These are phyloP conservation scores for Elaphomyces granulatus DNA, from an alignment of 495 filamentous ascomycete species.

Conservation along the genomic window DNA sequence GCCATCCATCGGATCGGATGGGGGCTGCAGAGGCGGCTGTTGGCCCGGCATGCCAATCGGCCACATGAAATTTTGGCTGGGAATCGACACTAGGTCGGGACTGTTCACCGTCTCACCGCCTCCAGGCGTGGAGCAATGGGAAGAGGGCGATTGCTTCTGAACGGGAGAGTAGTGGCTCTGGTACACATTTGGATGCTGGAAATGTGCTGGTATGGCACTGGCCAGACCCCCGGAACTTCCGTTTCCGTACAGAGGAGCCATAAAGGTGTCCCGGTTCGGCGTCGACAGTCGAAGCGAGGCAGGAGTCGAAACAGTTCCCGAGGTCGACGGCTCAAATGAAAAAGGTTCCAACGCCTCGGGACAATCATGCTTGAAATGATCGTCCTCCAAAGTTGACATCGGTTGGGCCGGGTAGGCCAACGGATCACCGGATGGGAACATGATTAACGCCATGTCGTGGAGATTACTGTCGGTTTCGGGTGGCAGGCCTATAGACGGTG, in stretches of 20 bases:
- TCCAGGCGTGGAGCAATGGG: not conserved
- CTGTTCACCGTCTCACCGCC: constrained; percentile 20
- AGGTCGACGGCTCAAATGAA: not conserved
- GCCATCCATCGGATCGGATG: constrained; percentile 9
- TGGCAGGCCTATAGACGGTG: no score
- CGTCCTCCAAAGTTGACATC: constrained; percentile 48
- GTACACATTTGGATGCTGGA: not conserved
- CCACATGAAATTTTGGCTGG: constrained; percentile 33
- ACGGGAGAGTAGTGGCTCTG: not conserved
- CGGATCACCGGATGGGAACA: constrained; percentile 84
- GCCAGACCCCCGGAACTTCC: not conserved
- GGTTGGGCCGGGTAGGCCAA: constrained; percentile 84
- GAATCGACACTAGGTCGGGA: constrained; percentile 33
- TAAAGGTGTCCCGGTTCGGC: not conserved
- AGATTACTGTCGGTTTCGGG: no score
- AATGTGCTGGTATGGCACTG: not conserved
- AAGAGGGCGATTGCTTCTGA: not conserved
- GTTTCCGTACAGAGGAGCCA: no score
- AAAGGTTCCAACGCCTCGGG: not conserved
- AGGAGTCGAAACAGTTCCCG: not conserved
- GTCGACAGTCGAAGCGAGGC: not conserved
- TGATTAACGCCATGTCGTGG: constrained; percentile 72
- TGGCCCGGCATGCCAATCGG: constrained; percentile 18
- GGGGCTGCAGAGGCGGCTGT: constrained; percentile 11
- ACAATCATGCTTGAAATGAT: constrained; percentile 21